Evolutionary conservation across 2,329 filamentous ascomycete species (phyloP), one percentile per base, ranked within the genome.

Genomic region (Ascochyta koolunga): DNA sequence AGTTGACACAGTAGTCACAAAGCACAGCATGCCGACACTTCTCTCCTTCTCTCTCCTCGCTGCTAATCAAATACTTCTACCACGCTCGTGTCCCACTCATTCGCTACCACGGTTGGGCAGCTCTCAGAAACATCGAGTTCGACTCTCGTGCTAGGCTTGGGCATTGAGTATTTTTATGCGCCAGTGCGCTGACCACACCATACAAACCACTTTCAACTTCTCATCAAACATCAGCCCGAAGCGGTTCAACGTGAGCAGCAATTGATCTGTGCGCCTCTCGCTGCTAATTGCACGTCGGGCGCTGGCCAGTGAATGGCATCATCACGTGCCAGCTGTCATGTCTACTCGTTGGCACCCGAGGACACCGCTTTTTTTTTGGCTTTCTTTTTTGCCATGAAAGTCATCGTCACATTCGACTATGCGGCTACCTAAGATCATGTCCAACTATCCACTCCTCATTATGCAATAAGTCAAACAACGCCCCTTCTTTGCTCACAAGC

Each of bases 381-480:
- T n/a, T n/a, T n/a, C n/a, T n/a, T n/a, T n/a, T 11, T 44, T 42
- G 29, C 22, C 38, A 50, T 50, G 51, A 41, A 35, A 39, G 43
- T 54, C 45, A 45, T 54, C 46, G 19, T 54, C 41, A 46, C 45
- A 50, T 54, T 54, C 22, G 45, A 54, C 51, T 48, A 35, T 50
- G 51, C 41, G 50, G 51, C 51, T 54, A 50, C 45, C 40, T 54
- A 50, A 46, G 36, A 41, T 46, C 41, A 45, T 54, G 51, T 37
- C 41, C 51, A 50, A 50, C 40, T 54, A 32, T 42, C 36, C 53
- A 51, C 63, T 62, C 59, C 41, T 61, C 61, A 65, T 68, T 68
- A 71, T 70, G 68, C 68, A 70, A 64, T 62, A 62, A 43, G 53
- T 62, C 56, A 64, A 61, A 42, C 58, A 68, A 67, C 68, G 64